Conservation (phyloP, 2,329 filamentous ascomycete species). For the Trichophaea hybrida region DNA sequence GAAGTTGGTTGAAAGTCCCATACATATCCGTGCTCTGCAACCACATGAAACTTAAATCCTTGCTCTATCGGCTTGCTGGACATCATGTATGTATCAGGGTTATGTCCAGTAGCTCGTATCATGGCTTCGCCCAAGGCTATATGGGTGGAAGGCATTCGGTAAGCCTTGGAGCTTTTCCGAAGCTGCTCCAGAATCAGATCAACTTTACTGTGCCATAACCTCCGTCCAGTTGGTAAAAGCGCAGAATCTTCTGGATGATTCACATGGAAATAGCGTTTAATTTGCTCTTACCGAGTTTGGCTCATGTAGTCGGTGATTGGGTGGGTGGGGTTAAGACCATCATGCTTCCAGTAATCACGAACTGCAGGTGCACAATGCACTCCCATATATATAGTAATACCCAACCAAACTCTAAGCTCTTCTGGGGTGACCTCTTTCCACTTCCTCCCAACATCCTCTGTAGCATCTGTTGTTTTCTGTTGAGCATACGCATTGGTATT, state of each 20-base stretch:
- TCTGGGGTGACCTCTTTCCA: background rate
- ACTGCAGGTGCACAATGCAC: slow-evolving; percentile 3
- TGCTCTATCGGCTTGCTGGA: too few relatives aligned
- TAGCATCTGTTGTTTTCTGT: background rate
- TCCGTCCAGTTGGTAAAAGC: background rate
- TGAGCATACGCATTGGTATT: slow-evolving; percentile 5
- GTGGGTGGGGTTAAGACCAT: background rate
- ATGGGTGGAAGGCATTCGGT: too few relatives aligned
- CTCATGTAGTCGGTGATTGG: slow-evolving; percentile 1
- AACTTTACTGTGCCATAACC: slow-evolving; percentile 2
- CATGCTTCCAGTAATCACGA: slow-evolving; percentile 4
- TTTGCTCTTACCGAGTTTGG: background rate
- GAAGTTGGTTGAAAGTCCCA: too few relatives aligned
- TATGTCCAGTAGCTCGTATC: too few relatives aligned
- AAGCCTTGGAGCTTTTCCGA: too few relatives aligned
- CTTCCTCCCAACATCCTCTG: background rate
- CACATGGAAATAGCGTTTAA: slow-evolving; percentile 2
- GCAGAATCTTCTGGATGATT: background rate
- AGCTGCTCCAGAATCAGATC: background rate
- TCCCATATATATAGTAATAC: slow-evolving; percentile 10
- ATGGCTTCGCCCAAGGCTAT: too few relatives aligned
- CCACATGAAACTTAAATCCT: too few relatives aligned
- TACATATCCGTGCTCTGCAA: too few relatives aligned
- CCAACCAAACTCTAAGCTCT: slow-evolving; percentile 9
- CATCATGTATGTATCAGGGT: too few relatives aligned